phyloP scores from a whole-genome alignment of 176 grass and related monocot species.

The Triticum turgidum region DNA sequence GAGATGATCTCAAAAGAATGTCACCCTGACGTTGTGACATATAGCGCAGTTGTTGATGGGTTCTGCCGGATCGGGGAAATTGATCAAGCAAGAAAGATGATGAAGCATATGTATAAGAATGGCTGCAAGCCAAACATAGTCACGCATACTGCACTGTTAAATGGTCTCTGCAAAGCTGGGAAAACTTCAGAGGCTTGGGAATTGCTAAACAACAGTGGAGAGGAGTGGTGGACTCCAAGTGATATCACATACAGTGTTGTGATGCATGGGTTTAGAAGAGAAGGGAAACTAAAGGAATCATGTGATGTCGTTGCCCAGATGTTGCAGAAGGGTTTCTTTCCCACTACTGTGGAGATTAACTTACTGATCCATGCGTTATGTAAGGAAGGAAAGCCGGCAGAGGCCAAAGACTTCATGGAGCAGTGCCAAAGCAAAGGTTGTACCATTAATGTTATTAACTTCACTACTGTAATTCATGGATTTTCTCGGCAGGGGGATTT shows the following conservation, averaged over 20 bases:
- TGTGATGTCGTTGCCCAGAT: constrained; percentile 82
- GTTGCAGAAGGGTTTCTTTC: constrained; percentile 78
- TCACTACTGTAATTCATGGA: constrained; percentile 94
- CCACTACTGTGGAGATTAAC: constrained; percentile 84
- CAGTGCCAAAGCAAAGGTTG: constrained; percentile 85
- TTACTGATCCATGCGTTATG: constrained; percentile 80
- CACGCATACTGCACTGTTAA: constrained; percentile 80
- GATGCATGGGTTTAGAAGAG: constrained; percentile 90
- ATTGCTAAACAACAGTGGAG: constrained; percentile 74
- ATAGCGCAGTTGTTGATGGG: constrained; percentile 83
- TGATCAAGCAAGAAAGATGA: constrained; percentile 77
- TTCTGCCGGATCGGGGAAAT: constrained; percentile 77
- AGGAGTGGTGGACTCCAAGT: constrained; percentile 94
- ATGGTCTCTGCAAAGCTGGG: constrained; percentile 81
- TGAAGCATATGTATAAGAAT: constrained; percentile 74
- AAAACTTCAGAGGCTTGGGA: constrained; percentile 78
- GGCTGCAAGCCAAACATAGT: constrained; percentile 88
- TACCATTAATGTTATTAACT: constrained; percentile 88
- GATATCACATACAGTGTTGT: constrained; percentile 77
- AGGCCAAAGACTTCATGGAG: constrained; percentile 91
- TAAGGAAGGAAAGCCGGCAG: constrained; percentile 47
- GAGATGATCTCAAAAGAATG: constrained; percentile 80
- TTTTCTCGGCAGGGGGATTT: constrained; percentile 78
- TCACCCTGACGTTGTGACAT: constrained; percentile 87
- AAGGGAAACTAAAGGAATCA: constrained; percentile 84